These are phyloP conservation scores for Chionographis japonica DNA, from an alignment of 106 monocot genomes.

Conservation along the genomic window DNA sequence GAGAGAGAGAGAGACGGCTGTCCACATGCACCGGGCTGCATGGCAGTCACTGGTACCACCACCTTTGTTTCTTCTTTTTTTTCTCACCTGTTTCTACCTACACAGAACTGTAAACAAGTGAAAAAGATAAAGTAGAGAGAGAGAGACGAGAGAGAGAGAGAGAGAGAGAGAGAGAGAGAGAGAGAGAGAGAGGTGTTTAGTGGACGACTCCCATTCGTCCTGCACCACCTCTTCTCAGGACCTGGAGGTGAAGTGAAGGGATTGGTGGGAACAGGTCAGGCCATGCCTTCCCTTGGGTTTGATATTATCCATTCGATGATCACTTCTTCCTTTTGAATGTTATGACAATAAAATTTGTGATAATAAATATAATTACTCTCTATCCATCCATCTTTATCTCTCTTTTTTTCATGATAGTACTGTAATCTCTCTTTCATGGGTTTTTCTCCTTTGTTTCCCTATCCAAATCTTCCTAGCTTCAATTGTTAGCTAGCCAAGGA, in stretches of 20 bases:
- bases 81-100: neutral
- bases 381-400: too few relatives aligned
- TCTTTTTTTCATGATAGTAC: too few relatives aligned
- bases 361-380: too few relatives aligned
- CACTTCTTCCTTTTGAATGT: too few relatives aligned
- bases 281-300: constrained; percentile 2
- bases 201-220: constrained; percentile 14
- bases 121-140: neutral
- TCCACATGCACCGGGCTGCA: neutral
- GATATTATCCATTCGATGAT: neutral
- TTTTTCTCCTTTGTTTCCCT: too few relatives aligned
- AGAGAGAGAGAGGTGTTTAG: constrained; percentile 1
- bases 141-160: neutral
- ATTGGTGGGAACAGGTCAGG: constrained; percentile 21
- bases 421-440: too few relatives aligned
- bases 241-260: constrained; percentile 3
- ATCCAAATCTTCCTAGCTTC: too few relatives aligned
- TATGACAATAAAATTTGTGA: too few relatives aligned
- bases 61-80: neutral
- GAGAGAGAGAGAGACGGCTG: constrained; percentile 8
- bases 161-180: neutral
- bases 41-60: constrained; percentile 1
- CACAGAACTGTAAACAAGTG: neutral
- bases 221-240: constrained; percentile 10
- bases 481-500: too few relatives aligned